Base-by-base conservation (phyloP, 441 rosid species). In the Jatropha podagrica region DNA sequence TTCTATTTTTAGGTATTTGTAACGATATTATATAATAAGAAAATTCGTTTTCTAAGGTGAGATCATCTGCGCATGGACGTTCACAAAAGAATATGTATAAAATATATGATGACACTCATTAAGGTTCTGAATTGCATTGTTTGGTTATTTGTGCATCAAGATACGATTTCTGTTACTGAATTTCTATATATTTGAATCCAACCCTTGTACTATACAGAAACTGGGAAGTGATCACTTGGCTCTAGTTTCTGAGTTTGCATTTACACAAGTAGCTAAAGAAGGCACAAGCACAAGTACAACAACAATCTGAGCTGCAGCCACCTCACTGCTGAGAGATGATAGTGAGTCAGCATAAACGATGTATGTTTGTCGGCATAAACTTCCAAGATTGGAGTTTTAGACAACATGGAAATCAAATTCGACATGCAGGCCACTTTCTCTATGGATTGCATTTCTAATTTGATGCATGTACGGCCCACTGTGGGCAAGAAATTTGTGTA, bases 221-320 rank as follows among this genome's bases (percentile, higher is more conserved):
- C 51, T 88, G 61, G 92, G 94, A 77, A 89, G 92, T 61, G 96
- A 91, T 82, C 94, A 91, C 85, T 81, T 91, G 88, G 87, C 88
- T 48, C 73, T 91, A 77, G 89, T 84, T 81, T 82, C 92, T 17
- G 92, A 91, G 58, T 91, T 89, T 82, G 84, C 74, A 61, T 89
- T 88, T 72, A 74, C 80, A 4, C 68, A 73, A 71, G 77, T 56
- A 27, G 44, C 27, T 20, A 7, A 68, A 52, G 80, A 71, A 46
- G 66, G 52, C 55, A 72, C 65, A 6, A 18, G 7, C 71, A 46
- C 75, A 59, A 44, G 40, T 66, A 8, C 42, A n/a, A 23, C 20
- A 41, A 41, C 67, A 46, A 46, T 65, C 76, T 60, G 60, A 14
- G 64, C 51, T 12, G 54, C 76, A 74, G 69, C 68, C 18, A 54